Base-by-base conservation (phyloP, 805 yeast species). In the Starmera dryadoides region DNA sequence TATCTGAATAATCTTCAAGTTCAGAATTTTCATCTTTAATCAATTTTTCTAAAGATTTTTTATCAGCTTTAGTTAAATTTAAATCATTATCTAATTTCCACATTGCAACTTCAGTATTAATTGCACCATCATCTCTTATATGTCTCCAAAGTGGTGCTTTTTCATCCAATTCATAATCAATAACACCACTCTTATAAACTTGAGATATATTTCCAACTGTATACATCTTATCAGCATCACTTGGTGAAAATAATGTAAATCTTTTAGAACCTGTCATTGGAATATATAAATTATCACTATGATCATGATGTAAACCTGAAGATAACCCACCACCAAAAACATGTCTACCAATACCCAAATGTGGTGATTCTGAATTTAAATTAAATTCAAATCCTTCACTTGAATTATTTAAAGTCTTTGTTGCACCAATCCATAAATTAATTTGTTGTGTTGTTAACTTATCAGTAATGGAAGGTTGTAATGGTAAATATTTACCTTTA, bases 231-330 rank as follows among this genome's bases (percentile, higher is more conserved):
- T 56, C 56, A 0, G 81, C 86, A 49, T 77, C 84, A 20, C 62
- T 61, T 1, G 93, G 91, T 5, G 80, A 64, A 50, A 70, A 81
- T 6, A 83, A 49, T 0, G 89, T 81, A 55, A 83, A 83, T 43
- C 88, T 55, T 49, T 83, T 83, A 7, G 48, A 52, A 0, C 91
- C 93, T 21, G 68, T 59, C 1, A 77, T 52, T 2, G 83, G 73
- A 4, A 82, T 64, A 53, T 83, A 83, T 28, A 83, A 60, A 50
- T 83, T 83, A 52, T 82, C 89, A 2, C 89, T 86, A 58, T 82
- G 89, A 54, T 83, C 91, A 54, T 83, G 91, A 49, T 83, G 91
- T 11, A 83, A 59, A 0, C 91, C 91, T 2, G 88, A 79, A 0
- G 87, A 79, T 1, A 79, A 65, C 2, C 81, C 82, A 2, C 66